Percentiles rank a stretch among this genome's conserved stretches.
These are phyloP conservation scores for Bipolaris bicolor DNA, from an alignment of 2,329 filamentous ascomycete genomes.

Conservation along the genomic window DNA sequence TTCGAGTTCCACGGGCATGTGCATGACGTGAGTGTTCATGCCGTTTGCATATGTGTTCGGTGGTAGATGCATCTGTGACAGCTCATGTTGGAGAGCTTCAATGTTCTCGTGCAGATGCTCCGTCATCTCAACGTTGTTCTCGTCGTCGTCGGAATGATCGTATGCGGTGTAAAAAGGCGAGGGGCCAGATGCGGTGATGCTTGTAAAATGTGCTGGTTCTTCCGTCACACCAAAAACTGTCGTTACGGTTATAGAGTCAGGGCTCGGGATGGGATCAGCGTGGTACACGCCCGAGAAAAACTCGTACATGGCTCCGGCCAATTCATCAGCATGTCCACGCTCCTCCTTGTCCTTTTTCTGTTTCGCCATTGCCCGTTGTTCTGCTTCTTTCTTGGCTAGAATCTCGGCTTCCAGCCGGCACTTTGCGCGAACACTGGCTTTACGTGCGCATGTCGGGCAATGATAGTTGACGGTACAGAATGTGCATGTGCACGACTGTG, in stretches of 20 bases:
- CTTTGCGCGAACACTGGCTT: constrained; percentile 41
- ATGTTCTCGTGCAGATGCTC: constrained; percentile 22
- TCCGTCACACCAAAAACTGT: constrained; percentile 44
- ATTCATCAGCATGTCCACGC: constrained; percentile 43
- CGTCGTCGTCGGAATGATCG: constrained; percentile 22
- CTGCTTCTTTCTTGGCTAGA: constrained; percentile 39
- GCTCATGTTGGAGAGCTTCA: constrained; percentile 7
- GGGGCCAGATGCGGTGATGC: constrained; percentile 35
- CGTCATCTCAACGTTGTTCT: constrained; percentile 27
- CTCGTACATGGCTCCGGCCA: constrained; percentile 45
- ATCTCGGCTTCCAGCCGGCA: constrained; percentile 48
- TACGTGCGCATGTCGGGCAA: constrained; percentile 47
- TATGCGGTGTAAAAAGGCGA: constrained; percentile 19
- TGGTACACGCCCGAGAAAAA: constrained; percentile 41
- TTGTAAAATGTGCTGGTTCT: constrained; percentile 39
- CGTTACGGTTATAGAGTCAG: constrained; percentile 44
- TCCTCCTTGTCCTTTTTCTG: constrained; percentile 43
- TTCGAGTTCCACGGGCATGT: constrained; percentile 8
- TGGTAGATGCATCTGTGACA: constrained; percentile 11
- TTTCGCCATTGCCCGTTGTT: constrained; percentile 36
- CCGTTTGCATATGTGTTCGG: neutral
- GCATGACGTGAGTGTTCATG: constrained; percentile 3
- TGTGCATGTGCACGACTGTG: constrained; percentile 46
- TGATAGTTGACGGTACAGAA: constrained; percentile 50
- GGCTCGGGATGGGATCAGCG: constrained; percentile 32